Conservation (phyloP, 139 green algal genomes). For the Chlamydomonas urium region DNA sequence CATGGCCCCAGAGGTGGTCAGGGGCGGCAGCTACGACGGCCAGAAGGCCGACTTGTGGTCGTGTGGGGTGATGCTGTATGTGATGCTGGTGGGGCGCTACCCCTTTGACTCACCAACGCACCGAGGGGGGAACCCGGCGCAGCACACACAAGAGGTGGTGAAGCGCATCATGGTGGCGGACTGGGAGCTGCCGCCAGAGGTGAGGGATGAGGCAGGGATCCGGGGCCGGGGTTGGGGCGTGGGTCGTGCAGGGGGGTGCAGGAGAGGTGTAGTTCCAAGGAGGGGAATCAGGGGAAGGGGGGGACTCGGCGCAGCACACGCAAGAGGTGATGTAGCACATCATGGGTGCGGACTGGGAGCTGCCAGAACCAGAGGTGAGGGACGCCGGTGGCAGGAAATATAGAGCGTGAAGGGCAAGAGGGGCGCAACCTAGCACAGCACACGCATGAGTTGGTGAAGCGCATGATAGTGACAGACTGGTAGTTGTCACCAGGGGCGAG, state of each 20-base stretch:
- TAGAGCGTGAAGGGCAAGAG: no score
- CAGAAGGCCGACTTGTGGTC: constrained; percentile 71
- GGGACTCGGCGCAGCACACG: constrained; percentile 22
- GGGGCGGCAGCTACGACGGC: constrained; percentile 79
- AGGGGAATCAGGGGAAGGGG: no score
- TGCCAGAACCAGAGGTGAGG: constrained; percentile 17
- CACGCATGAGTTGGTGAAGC: constrained; percentile 46
- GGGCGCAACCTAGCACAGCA: constrained; percentile 11
- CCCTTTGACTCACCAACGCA: constrained; percentile 79
- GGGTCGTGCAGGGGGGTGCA: no score
- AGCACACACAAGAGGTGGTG: constrained; percentile 44
- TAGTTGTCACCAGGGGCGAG: no score
- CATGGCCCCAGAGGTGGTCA: constrained; percentile 88
- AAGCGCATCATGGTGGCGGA: constrained; percentile 48
- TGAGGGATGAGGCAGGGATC: no score
- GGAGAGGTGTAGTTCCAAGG: no score
- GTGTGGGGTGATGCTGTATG: constrained; percentile 96
- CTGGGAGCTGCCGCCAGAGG: constrained; percentile 23
- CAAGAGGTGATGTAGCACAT: constrained; percentile 51
- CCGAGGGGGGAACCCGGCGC: constrained; percentile 5
- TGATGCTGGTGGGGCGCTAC: constrained; percentile 93
- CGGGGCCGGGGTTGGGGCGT: no score
- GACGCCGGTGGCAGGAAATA: no score
- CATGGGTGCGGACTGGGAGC: constrained; percentile 38
- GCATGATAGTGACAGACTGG: no score